Base-by-base conservation (phyloP, 2,329 filamentous ascomycete genomes). In the Phyllosticta capitalensis region DNA sequence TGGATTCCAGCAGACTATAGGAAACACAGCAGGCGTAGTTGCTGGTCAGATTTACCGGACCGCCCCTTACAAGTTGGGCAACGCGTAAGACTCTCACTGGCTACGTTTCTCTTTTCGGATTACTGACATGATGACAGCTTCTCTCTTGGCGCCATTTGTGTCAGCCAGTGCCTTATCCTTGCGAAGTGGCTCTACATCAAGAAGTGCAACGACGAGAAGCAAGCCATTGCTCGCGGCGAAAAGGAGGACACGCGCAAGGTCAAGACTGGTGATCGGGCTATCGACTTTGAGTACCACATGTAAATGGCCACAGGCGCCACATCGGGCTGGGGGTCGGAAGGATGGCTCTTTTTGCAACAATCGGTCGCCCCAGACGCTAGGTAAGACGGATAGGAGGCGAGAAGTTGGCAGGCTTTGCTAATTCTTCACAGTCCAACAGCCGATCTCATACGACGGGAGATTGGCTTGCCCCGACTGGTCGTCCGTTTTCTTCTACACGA, bases 261-360 rank as follows among this genome's bases (percentile, higher is more conserved):
- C 1, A 75, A 67, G 64, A 78, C 75, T 0, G 79, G 78, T 1
- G 79, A 81, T 62, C 65, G 72, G 20, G 78, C 72, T 38, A 61
- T 79, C 56, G 77, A 79, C 56, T 81, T 80, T 61, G 73, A 71
- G 50, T 81, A 80, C 64, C 76, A 78, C 65, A 49, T 66, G 58
- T 63, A 12, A 54, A n/a, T 6, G 14, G n/a, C 5, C 17, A n/a
- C 5, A 19, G 14, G 14, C 33, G 38, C 38, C 38, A 45, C 12
- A 6, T 45, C 2, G 12, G n/a, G 3, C 24, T 26, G 24, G 24
- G 24, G 24, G 7, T 7, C 24, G 24, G 24, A 26, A 4, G 24
- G 7, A 26, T 4, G 24, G 24, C 24, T 26, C 7, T 26, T 3
- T 7, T 3, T 26, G 24, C 24, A 26, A 26, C 24, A 26, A 26